Evolutionary conservation across 495 filamentous ascomycete species (phyloP).

Genomic region (Penicillium silybi): DNA sequence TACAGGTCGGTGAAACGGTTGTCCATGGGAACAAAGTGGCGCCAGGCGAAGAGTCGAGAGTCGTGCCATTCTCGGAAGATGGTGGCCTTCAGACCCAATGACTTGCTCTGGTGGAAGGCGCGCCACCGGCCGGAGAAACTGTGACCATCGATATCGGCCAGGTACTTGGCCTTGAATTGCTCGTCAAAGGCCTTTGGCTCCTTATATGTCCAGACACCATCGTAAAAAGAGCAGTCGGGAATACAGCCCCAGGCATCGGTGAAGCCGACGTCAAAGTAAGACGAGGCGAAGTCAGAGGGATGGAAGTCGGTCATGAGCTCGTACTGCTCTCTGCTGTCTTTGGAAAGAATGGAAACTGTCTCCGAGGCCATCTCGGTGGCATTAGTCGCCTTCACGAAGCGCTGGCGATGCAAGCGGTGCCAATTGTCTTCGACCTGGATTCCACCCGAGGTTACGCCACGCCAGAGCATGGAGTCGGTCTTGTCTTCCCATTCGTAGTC

Average conservation of each 20-base stretch:
- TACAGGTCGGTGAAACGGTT: conserved; percentile 73
- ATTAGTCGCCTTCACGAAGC: conserved; percentile 54
- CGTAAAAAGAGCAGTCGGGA: conserved; percentile 42
- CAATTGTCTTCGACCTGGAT: conserved; percentile 29
- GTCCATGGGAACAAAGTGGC: conserved; percentile 82
- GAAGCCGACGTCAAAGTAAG: conserved; percentile 43
- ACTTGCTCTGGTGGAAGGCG: conserved; percentile 61
- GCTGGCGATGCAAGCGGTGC: conserved; percentile 43
- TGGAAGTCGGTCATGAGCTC: conserved; percentile 26
- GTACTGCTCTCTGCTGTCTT: conserved; percentile 19
- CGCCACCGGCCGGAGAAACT: conserved; percentile 68
- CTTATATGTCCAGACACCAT: conserved; percentile 26
- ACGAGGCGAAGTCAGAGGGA: conserved; percentile 22
- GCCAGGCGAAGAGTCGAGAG: conserved; percentile 63
- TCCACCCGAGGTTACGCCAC: conserved; percentile 48
- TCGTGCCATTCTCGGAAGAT: conserved; percentile 78
- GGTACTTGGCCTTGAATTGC: conserved; percentile 58
- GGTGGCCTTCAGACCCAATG: conserved; percentile 66
- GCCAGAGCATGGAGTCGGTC: conserved; percentile 43
- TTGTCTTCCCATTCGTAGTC: conserved; percentile 43
- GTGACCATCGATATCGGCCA: conserved; percentile 71
- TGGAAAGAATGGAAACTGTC: conserved; percentile 18
- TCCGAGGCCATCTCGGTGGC: conserved; percentile 47
- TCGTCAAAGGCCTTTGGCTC: conserved; percentile 30
- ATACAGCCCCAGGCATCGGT: conserved; percentile 37